These are phyloP conservation scores for Cicer yamashitae DNA, from an alignment of 306 rosid species.

Conservation along the genomic window DNA sequence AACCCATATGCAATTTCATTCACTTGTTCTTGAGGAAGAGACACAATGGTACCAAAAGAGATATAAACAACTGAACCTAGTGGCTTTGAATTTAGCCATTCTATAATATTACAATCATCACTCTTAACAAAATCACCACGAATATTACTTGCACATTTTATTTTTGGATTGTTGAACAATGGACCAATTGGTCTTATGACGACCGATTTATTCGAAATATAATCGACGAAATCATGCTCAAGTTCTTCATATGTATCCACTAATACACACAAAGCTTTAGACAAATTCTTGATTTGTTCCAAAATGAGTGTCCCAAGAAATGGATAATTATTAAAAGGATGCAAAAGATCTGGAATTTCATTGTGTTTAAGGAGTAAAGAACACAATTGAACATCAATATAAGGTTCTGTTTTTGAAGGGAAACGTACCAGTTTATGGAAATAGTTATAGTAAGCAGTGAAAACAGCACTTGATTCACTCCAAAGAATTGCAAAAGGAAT, in stretches of 20 bases:
- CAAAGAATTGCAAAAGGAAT: slow-evolving; percentile 63
- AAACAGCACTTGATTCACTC: slow-evolving; percentile 67
- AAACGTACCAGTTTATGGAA: slow-evolving; percentile 55
- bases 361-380: slow-evolving; percentile 50
- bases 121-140: slow-evolving; percentile 60
- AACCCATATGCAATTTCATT: slow-evolving; percentile 71
- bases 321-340: slow-evolving; percentile 44
- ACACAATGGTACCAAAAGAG: slow-evolving; percentile 67
- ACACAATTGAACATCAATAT: slow-evolving; percentile 54
- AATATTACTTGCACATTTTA: slow-evolving; percentile 1
- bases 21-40: slow-evolving; percentile 55
- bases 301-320: slow-evolving; percentile 45
- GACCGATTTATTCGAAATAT: slow-evolving; percentile 45
- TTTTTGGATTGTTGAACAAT: slow-evolving; percentile 55
- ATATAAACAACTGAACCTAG: slow-evolving; percentile 59
- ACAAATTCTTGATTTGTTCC: slow-evolving; percentile 55
- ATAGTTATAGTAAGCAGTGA: slow-evolving; percentile 58
- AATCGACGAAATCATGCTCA: slow-evolving; percentile 49
- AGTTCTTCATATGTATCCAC: slow-evolving; percentile 68
- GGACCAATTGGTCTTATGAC: slow-evolving; percentile 59
- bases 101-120: slow-evolving; percentile 51
- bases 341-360: slow-evolving; percentile 66
- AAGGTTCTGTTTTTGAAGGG: slow-evolving; percentile 59
- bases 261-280: slow-evolving; percentile 55
- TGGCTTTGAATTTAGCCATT: slow-evolving; percentile 63